Conservation (phyloP, 768 basidiomycete species). For the Paxillus involutus region DNA sequence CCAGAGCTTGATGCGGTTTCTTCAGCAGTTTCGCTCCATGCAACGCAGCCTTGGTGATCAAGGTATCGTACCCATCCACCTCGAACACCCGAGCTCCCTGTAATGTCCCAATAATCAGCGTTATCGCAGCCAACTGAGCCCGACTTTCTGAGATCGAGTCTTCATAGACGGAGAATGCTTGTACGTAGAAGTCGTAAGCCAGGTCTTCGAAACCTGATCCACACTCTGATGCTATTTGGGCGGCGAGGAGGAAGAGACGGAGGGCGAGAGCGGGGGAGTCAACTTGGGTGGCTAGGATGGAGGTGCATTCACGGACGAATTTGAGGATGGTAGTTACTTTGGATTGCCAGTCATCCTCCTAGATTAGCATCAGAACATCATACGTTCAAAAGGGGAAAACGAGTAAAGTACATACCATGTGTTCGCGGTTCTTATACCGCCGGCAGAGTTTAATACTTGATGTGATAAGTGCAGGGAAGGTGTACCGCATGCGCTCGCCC, state of each 20-base stretch:
- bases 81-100: slow-evolving; percentile 90
- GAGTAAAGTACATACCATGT: slow-evolving; percentile 45
- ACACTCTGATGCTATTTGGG: slow-evolving; percentile 93
- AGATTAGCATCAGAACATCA: slow-evolving; percentile 3
- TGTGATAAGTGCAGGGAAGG: slow-evolving; percentile 95
- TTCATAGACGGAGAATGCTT: slow-evolving; percentile 97
- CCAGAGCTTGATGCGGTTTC: slow-evolving; percentile 96
- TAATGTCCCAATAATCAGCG: slow-evolving; percentile 88
- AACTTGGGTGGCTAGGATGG: slow-evolving; percentile 89
- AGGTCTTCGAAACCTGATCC: slow-evolving; percentile 94
- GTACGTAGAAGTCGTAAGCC: slow-evolving; percentile 96
- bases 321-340: slow-evolving; percentile 90
- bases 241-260: slow-evolving; percentile 91
- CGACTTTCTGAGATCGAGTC: slow-evolving; percentile 95
- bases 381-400: not conserved
- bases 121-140: slow-evolving; percentile 96
- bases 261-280: slow-evolving; percentile 92
- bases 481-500: slow-evolving; percentile 93
- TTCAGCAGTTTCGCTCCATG: slow-evolving; percentile 96
- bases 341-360: slow-evolving; percentile 86
- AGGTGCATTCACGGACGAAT: slow-evolving; percentile 91
- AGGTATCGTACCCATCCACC: slow-evolving; percentile 92
- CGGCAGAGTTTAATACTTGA: slow-evolving; percentile 91
- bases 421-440: slow-evolving; percentile 83
- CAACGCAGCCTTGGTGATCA: slow-evolving; percentile 98